Base-by-base conservation (phyloP, 768 basidiomycete species). In the Boletus subcaerulescens region DNA sequence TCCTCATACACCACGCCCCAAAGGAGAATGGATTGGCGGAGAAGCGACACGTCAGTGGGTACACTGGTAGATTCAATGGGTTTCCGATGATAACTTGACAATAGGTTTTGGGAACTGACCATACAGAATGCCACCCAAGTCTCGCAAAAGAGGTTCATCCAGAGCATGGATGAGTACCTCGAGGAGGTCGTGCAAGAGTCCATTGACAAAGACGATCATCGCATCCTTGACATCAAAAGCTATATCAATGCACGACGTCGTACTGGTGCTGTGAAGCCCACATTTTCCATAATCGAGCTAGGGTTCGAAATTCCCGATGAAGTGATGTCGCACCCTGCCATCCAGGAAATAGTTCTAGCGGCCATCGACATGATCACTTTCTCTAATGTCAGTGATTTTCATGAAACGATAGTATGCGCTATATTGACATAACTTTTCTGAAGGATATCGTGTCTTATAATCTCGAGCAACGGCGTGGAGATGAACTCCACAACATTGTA, bases 101-200 rank as follows among this genome's bases (percentile, higher is more conserved):
- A 33, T 45, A 61, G 62, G 35, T 64, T 64, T 41, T 64, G 59
- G 62, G 51, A 55, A 41, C 45, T 3, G 10, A 46, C 55, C 20
- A 38, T 58, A 18, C 35, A n/a, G 7, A 51, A 47, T 14, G 44
- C 59, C 5, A 64, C 51, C 1, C n/a, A 6, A 18, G n/a, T 40
- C 12, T 42, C 49, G 14, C 59, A 61, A 26, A 55, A 59, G 10
- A 71, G 73, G 35, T 76, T 82, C 58, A 57, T 80, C 26, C 57
- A 71, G 8, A 55, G 51, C 4, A 75, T 79, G 53, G 60, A 71
- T 9, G 50, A 57, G 13, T 81, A 76, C 54, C 58, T 71, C 4
- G 61, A 73, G 3, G 54, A 76, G 0, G 73, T 80, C 6, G 70
- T 76, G 1, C 66, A 73, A 11, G 71, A 83, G 61, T 76, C 80